phyloP scores from a whole-genome alignment of 345 rosid genomes.

The Pugionium dolabratum region DNA sequence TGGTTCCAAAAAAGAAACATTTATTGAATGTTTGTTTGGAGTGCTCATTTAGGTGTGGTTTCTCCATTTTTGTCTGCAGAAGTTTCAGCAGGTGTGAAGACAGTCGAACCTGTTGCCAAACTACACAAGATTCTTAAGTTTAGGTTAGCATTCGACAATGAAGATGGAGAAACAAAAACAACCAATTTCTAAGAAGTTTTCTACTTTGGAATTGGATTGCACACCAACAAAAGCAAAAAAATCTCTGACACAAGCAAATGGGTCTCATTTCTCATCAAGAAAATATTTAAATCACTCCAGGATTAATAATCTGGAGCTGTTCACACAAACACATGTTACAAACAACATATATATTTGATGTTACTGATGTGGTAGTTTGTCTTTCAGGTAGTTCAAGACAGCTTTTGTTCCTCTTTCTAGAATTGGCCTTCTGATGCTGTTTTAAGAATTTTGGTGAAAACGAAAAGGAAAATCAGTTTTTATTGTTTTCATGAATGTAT shows the following conservation, averaged over 20 bases:
- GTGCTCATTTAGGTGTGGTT: not conserved
- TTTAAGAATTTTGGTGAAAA: conserved; percentile 14
- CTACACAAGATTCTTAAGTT: conserved; percentile 58
- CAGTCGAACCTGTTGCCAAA: conserved; percentile 17
- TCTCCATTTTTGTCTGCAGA: not conserved
- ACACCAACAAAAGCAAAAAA: no score
- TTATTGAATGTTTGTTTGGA: not conserved
- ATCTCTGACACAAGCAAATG: not conserved
- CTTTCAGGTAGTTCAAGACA: conserved; percentile 73
- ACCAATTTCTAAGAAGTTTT: conserved; percentile 3
- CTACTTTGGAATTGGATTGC: no score
- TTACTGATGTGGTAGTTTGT: conserved; percentile 65
- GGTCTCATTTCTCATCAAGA: conserved; percentile 9
- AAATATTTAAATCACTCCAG: not conserved
- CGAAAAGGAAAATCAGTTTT: not conserved
- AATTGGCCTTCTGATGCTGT: conserved; percentile 87
- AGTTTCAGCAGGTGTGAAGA: conserved; percentile 31
- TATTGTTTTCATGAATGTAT: conserved; percentile 1
- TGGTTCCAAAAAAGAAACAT: not conserved
- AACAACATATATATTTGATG: conserved; percentile 21
- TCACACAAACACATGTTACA: conserved; percentile 35
- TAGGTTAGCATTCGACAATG: conserved; percentile 45
- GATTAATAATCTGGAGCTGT: conserved; percentile 2
- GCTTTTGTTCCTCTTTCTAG: conserved; percentile 88
- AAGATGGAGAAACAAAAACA: conserved; percentile 36